Conservation (phyloP, 2,329 filamentous ascomycete genomes). For the Claviceps humidiphila region DNA sequence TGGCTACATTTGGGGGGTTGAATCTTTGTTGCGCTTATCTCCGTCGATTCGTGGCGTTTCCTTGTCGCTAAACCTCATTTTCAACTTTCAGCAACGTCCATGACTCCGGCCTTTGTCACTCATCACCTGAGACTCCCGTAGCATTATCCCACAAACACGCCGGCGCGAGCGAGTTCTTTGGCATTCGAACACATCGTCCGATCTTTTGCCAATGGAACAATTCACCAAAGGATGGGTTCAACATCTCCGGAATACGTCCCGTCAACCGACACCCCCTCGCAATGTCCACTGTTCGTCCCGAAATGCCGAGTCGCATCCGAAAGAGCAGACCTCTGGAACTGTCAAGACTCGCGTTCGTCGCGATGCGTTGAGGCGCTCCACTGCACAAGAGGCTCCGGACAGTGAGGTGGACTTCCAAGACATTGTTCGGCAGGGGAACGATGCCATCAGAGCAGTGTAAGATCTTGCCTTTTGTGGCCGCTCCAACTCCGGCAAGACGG, state of each 20-base stretch:
- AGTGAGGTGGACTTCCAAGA: conserved; percentile 14
- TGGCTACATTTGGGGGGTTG: too few species aligned
- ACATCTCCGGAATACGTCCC: conserved; percentile 12
- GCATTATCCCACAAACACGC: neutral
- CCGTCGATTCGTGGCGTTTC: neutral
- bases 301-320: conserved; percentile 11
- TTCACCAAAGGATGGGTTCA: conserved; percentile 12
- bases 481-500: neutral
- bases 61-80: neutral
- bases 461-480: neutral
- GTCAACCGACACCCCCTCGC: conserved; percentile 9
- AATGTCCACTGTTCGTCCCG: conserved; percentile 13
- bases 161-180: neutral
- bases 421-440: conserved; percentile 8
- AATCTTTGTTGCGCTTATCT: neutral
- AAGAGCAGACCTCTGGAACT: conserved; percentile 8
- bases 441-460: neutral
- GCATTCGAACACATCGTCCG: neutral
- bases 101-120: neutral
- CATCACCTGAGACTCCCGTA: neutral
- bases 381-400: conserved; percentile 12
- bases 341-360: conserved; percentile 15
- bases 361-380: conserved; percentile 9
- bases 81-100: neutral
- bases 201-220: conserved; percentile 6